Evolutionary conservation across 768 basidiomycete species (phyloP), one percentile per base, ranked within the genome.

Genomic region (Boletus sp.): DNA sequence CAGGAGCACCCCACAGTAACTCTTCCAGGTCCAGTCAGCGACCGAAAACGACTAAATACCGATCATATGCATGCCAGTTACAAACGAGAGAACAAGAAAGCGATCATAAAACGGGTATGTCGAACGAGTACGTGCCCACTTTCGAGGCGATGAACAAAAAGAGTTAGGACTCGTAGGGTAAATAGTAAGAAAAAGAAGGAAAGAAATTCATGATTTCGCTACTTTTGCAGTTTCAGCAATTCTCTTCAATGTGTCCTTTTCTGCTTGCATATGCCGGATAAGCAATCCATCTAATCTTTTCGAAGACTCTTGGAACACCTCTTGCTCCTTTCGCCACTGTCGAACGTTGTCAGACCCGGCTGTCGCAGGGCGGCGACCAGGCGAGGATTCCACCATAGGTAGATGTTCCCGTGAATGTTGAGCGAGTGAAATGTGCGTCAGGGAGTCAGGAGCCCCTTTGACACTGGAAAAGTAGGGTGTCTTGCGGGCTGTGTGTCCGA

Each of bases 181-280:
- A 60, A 44, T 42, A 57, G 48, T 29, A 47, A 18, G 4, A 18
- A 52, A 42, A 51, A 30, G 15, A 1, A 39, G 8, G 33, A 15
- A 54, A 37, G 49, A 41, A 51, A 41, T 28, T 70, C 64, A 72
- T 63, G 61, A 37, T 40, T 67, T 64, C 40, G 69, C 35, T 67
- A 74, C 72, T 67, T 72, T 72, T 61, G 71, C 71, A 58, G 73
- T 78, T 63, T 68, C 73, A 51, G 92, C 86, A 68, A 94, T 92
- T 73, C 84, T 79, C 75, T 82, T 87, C 64, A 94, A 78, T 35
- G 83, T 85, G 66, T 91, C 87, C 75, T 84, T 85, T 74, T 94
- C 92, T 51, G 85, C 80, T 73, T 89, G 88, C 77, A 93, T 88
- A 68, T 94, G 92, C 69, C 87, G 85, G 52, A 85, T 74, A 51